Percentiles rank a stretch among this genome's conserved stretches.
Conservation (phyloP, 176 grass and related monocot genomes). For the Zoysia pacifica region DNA sequence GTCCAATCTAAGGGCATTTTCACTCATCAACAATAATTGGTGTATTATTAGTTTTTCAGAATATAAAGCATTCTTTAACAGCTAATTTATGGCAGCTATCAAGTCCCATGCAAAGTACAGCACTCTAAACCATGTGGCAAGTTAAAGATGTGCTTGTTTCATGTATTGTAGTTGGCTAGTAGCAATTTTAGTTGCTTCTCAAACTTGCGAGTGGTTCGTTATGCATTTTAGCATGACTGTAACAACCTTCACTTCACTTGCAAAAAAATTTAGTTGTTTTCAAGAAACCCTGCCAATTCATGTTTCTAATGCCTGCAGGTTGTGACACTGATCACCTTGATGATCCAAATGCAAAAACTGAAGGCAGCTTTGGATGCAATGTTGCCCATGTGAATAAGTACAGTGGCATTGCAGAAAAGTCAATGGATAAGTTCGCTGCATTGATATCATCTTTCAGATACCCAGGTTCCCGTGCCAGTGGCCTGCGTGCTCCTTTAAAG, state of each 20-base stretch:
- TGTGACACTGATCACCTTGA: slow-evolving; percentile 5
- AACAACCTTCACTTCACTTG: not conserved
- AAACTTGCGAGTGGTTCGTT: slow-evolving; percentile 3
- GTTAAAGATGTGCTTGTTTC: slow-evolving; percentile 5
- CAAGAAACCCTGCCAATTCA: slow-evolving; percentile 1
- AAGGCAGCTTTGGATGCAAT: slow-evolving; percentile 74
- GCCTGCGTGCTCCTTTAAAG: slow-evolving; percentile 91
- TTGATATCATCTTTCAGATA: slow-evolving; percentile 89
- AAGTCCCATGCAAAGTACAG: not conserved
- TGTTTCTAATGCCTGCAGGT: slow-evolving; percentile 46
- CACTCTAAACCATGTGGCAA: not conserved
- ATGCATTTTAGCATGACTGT: not conserved
- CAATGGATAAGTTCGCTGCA: slow-evolving; percentile 78
- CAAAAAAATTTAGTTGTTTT: slow-evolving; percentile 3
- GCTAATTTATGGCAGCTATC: slow-evolving; percentile 8
- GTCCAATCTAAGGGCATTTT: slow-evolving; percentile 1
- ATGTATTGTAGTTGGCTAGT: slow-evolving; percentile 2
- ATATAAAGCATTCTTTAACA: not conserved
- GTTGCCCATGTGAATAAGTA: slow-evolving; percentile 84
- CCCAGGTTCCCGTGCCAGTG: slow-evolving; percentile 73
- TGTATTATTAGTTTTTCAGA: not conserved
- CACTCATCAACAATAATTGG: not conserved
- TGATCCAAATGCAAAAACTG: slow-evolving; percentile 30
- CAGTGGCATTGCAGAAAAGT: slow-evolving; percentile 85
- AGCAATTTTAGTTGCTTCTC: slow-evolving; percentile 18